Evolutionary conservation across 2,329 filamentous ascomycete species (phyloP), one percentile per base, ranked within the genome.

Genomic region (Sporothrix curviconia): DNA sequence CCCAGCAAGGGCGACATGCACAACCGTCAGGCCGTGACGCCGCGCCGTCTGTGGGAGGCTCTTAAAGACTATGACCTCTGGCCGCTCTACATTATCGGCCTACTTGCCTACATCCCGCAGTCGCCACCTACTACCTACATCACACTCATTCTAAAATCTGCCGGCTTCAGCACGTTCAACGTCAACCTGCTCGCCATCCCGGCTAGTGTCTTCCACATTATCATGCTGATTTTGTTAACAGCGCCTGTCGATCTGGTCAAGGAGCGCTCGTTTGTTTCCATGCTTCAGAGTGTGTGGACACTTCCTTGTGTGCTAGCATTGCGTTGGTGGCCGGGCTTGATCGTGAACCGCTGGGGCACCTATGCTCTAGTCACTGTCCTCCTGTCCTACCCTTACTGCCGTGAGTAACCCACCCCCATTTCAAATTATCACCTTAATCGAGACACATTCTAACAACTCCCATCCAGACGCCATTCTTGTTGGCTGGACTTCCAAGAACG

Each of bases 1-100:
- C 81, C 81, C 3, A 74, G 75, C 24, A 81, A 81, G 65, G 78
- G 78, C 42, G 76, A 78, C 61, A 82, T 84, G 77, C 77, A 82
- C 65, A 82, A 83, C 61, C 77, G 80, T 14, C 73, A 82, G 65
- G 74, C 76, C 1, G 73, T 83, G 53, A 81, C 77, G 0, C 74
- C 72, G 0, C 69, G 63, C 7, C 69, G 55, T 14, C 37, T 62
- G n/a, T 60, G 57, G 57, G 36, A 30, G 30, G 46, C 55, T 8
- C 17, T 63, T 0, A 25, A 36, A 4, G 61, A 63, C 30, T 63
- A 56, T 30, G 61, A 63, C 37, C 49, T 63, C 28, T 63, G 60
- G 60, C 61, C 61, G 17, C 49, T 62, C 5, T 63, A 62, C 55
- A 22, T 62, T 4, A 40, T 62, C 32, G 61, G 60, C 32, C 44